Conservation (phyloP, 805 yeast genomes). For the Yarrowia keelungensis region DNA sequence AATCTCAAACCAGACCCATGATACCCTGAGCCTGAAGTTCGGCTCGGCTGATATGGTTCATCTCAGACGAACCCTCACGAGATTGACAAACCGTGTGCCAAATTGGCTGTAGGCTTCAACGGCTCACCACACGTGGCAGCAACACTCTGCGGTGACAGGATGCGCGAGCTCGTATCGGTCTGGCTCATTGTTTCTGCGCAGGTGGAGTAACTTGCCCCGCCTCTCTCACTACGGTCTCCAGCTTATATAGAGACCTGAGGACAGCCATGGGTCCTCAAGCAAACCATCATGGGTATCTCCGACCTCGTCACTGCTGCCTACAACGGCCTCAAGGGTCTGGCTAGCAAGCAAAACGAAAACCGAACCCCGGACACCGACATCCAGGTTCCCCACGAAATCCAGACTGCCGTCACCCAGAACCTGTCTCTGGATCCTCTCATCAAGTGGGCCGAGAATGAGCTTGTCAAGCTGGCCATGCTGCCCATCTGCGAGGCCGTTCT, state of each 20-base stretch:
- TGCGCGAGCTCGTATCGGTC: not conserved
- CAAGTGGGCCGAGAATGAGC: conserved; percentile 27
- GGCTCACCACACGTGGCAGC: conserved; percentile 12
- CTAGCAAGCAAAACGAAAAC: not conserved
- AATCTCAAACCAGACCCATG: too few relatives aligned
- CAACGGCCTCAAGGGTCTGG: conserved; percentile 16
- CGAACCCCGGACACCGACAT: not conserved
- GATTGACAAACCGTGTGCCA: not conserved
- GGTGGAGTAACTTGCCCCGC: conserved; percentile 1
- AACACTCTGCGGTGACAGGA: conserved; percentile 2
- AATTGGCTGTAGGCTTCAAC: conserved; percentile 4
- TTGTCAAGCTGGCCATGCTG: conserved; percentile 14
- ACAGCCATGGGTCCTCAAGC: not conserved
- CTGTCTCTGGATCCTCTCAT: conserved; percentile 13
- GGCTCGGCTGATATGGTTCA: conserved; percentile 15
- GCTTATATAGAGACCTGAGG: not conserved
- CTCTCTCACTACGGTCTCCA: not conserved
- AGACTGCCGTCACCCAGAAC: not conserved
- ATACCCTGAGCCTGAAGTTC: not conserved
- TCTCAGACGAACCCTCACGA: conserved; percentile 3
- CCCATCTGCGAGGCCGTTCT: conserved; percentile 32
- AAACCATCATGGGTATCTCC: not conserved
- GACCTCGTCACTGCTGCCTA: conserved; percentile 20
- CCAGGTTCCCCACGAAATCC: not conserved
- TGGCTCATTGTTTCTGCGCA: not conserved